A percentile compares a stretch with the other conserved stretches of the same genome.
Evolutionary conservation across 768 basidiomycete genomes (phyloP).

Genomic region (Neoboletus subvelutipes): DNA sequence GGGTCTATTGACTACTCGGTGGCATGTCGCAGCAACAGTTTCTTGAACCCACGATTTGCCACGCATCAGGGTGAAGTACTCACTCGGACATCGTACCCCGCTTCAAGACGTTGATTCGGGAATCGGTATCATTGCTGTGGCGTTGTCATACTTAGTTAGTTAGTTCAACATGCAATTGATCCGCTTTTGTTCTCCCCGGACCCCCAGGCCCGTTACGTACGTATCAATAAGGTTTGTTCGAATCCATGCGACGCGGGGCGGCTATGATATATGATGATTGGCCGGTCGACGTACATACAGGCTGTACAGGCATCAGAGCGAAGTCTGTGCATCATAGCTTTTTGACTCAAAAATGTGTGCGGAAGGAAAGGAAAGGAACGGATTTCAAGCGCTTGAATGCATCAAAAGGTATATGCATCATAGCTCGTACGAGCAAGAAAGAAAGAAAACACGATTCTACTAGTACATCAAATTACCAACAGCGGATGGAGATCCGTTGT

Average conservation of each 20-base stretch:
- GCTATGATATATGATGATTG: neutral
- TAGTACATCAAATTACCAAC: constrained; percentile 28
- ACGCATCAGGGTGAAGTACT: neutral
- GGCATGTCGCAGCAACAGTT: neutral
- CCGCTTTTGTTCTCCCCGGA: too few species aligned
- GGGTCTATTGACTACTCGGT: neutral
- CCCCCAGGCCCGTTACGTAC: neutral
- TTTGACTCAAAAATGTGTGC: neutral
- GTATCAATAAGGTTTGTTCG: neutral
- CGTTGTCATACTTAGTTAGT: neutral
- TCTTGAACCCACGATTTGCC: neutral
- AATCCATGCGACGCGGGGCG: neutral
- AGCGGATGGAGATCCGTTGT: constrained; percentile 27
- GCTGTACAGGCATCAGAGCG: neutral
- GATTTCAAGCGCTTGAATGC: too few species aligned
- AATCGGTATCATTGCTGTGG: neutral
- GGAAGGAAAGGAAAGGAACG: neutral
- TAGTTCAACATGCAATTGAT: neutral
- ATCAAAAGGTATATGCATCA: neutral
- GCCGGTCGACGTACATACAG: neutral
- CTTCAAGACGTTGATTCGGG: neutral
- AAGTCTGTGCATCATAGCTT: neutral
- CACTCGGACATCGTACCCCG: neutral
- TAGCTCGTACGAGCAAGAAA: neutral
- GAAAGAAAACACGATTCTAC: neutral